Evolutionary conservation across 371 early-diverging fungal species (phyloP), one percentile per base, ranked within the genome.

Genomic region (Furculomyces boomerangus): DNA sequence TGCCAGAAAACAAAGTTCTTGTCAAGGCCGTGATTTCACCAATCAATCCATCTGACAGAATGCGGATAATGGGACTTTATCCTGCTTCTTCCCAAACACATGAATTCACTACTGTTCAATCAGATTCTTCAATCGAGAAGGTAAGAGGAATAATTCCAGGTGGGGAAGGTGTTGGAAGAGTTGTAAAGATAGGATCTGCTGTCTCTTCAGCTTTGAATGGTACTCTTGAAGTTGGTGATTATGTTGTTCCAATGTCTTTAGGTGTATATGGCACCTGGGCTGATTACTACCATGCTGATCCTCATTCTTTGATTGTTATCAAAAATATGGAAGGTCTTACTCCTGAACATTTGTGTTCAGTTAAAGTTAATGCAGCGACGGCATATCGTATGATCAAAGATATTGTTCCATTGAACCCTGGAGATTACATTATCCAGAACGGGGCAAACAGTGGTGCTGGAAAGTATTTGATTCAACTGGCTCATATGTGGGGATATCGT

Each of bases 391-490:
- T 94, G 85, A 65, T 96, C 8, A 68, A 74, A 8, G 94, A 97
- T 61, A 94, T 92, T 72, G 80, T 62, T 2, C 20, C 50, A 1
- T 64, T 93, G 50, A 55, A 74, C n/a, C 62, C 56, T 70, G 90
- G 90, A 37, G 91, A 90, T 61, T 88, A 74, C 50, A 72, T 97
- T 2, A 78, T 97, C 47, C 96, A 97, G 63, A 93, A 94, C 64
- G 93, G 84, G 56, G 30, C 85, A 27, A 97, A 92, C 62, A 88
- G 88, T 52, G 91, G 82, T 1, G 97, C 94, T n/a, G 96, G 97
- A 1, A 88, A 88, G 60, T 75, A 83, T 20, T 90, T 94, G 8
- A 88, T 95, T 53, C 94, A 94, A 62, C 62, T 97, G 30, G 87
- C 90, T 5, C 73, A 77, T n/a, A 70, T 74, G 14, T 76, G 84